Percentiles rank a stretch among this genome's conserved stretches.
phyloP scores from a whole-genome alignment of 164 flowering plant species.

The Chimonanthus salicifolius region DNA sequence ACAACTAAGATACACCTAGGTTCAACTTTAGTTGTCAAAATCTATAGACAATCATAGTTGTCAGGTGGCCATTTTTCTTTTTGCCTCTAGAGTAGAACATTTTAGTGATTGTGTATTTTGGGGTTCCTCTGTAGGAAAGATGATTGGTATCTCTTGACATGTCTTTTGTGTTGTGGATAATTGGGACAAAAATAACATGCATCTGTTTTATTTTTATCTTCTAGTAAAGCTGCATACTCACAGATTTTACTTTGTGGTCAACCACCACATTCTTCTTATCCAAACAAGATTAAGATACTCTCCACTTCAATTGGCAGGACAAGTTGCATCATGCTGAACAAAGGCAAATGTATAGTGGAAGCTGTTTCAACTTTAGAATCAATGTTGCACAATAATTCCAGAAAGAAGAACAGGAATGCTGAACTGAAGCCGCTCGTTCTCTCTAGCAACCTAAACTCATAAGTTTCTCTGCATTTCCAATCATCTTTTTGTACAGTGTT shows the following conservation, averaged over 20 bases:
- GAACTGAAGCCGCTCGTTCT: conserved; percentile 39
- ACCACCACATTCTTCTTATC: neutral
- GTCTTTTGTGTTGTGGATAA: neutral
- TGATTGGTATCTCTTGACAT: neutral
- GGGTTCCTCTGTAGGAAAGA: too few species aligned
- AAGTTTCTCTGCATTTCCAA: neutral
- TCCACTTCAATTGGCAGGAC: conserved; percentile 31
- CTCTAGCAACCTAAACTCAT: conserved; percentile 24
- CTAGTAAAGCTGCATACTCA: too few species aligned
- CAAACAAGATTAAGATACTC: neutral
- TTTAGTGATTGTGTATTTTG: too few species aligned
- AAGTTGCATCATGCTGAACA: conserved; percentile 72
- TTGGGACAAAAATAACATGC: neutral
- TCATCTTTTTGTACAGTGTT: neutral
- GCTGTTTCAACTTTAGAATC: conserved; percentile 51
- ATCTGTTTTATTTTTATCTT: neutral
- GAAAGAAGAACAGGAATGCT: conserved; percentile 23
- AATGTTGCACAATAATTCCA: conserved; percentile 25
- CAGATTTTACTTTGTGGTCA: neutral
- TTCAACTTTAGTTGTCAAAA: too few species aligned
- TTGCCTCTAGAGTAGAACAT: too few species aligned
- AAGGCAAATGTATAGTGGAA: conserved; percentile 48
- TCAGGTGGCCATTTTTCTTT: too few species aligned
- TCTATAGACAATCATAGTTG: too few species aligned
- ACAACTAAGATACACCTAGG: too few species aligned